phyloP scores from a whole-genome alignment of 352 stramenopile genomes.

The Pythium aristosporum region DNA sequence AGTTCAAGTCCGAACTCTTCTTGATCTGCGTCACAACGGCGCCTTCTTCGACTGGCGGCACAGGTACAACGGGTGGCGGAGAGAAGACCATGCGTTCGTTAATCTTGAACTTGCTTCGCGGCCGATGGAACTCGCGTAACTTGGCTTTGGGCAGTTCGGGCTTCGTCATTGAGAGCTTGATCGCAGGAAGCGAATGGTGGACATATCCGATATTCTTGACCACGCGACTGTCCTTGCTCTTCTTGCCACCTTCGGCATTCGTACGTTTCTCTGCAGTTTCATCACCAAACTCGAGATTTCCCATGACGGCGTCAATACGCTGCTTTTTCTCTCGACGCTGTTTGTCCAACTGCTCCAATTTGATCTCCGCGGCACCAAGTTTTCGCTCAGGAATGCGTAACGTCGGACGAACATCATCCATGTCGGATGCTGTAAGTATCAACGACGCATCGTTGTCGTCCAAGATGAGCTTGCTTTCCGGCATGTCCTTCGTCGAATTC shows the following conservation, averaged over 20 bases:
- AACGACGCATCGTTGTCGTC: constrained; percentile 82
- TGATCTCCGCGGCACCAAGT: constrained; percentile 72
- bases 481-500: constrained; percentile 80
- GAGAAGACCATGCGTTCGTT: constrained; percentile 67
- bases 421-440: constrained; percentile 74
- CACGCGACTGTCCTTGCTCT: constrained; percentile 81
- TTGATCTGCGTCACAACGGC: constrained; percentile 86
- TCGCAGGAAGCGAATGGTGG: constrained; percentile 83
- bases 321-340: constrained; percentile 75
- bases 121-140: constrained; percentile 79
- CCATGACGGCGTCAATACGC: constrained; percentile 82
- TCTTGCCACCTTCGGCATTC: constrained; percentile 71
- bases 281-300: constrained; percentile 74
- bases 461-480: constrained; percentile 73
- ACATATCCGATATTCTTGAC: constrained; percentile 86
- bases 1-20: constrained; percentile 81
- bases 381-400: constrained; percentile 83
- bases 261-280: constrained; percentile 65
- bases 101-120: constrained; percentile 85
- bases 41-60: constrained; percentile 61
- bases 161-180: constrained; percentile 86
- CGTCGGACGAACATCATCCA: constrained; percentile 79
- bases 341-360: constrained; percentile 69
- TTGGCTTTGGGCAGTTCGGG: constrained; percentile 82
- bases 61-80: constrained; percentile 35